Conservation (phyloP, 257 asterid genomes). For the Solanum commersonii region DNA sequence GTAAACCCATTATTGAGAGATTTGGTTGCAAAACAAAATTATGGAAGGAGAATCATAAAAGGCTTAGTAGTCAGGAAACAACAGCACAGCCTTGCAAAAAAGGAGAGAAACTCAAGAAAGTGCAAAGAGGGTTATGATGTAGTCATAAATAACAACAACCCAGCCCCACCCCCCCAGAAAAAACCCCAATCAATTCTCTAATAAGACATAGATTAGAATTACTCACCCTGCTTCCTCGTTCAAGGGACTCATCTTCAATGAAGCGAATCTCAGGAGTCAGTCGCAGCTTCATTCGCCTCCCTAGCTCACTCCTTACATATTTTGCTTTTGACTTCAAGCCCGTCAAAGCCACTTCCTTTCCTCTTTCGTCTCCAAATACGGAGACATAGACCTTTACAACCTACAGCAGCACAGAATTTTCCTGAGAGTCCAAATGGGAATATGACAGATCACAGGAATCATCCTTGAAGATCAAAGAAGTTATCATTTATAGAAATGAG, state of each 20-base stretch:
- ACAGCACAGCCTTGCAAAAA: background rate
- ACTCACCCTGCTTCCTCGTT: slow-evolving; percentile 98
- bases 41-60: background rate
- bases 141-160: background rate
- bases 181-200: background rate
- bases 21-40: background rate
- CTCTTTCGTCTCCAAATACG: slow-evolving; percentile 97
- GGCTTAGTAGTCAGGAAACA: background rate
- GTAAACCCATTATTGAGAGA: background rate
- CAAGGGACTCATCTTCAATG: slow-evolving; percentile 86
- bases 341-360: slow-evolving; percentile 89
- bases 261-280: slow-evolving; percentile 94
- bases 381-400: slow-evolving; percentile 97
- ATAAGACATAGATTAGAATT: background rate
- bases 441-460: background rate
- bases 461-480: background rate
- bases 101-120: background rate
- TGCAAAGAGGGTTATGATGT: background rate
- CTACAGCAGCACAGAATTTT: slow-evolving; percentile 16
- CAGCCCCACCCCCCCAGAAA: background rate
- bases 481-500: background rate
- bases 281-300: slow-evolving; percentile 92
- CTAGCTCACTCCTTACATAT: slow-evolving; percentile 83
- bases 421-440: background rate
- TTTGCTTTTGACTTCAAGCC: slow-evolving; percentile 87